These are phyloP conservation scores for Aphanomyces astaci DNA, from an alignment of 352 stramenopile genomes.

Conservation along the genomic window DNA sequence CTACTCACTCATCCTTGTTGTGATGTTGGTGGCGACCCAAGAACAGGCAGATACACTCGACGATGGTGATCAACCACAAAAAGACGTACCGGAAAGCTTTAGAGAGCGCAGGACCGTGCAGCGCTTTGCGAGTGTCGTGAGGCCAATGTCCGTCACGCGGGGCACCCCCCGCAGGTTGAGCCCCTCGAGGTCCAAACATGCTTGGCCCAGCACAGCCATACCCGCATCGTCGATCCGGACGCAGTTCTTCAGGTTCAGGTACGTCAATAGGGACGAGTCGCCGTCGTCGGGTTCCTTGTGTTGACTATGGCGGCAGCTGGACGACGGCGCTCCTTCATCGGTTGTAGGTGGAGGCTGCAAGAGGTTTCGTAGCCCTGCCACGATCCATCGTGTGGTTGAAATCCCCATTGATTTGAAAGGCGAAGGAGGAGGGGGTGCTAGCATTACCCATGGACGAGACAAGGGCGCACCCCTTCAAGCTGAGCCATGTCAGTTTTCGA, in stretches of 20 bases:
- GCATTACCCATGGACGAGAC: constrained; percentile 42
- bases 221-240: constrained; percentile 37
- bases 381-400: no score
- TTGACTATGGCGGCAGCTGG: neutral
- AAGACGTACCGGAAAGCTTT: constrained; percentile 44
- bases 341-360: neutral
- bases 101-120: constrained; percentile 36
- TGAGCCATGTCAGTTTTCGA: constrained; percentile 31
- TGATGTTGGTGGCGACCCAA: no score
- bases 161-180: constrained; percentile 49
- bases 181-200: constrained; percentile 34
- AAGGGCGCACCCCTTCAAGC: constrained; percentile 37
- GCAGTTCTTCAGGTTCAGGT: constrained; percentile 56
- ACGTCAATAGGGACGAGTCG: constrained; percentile 19
- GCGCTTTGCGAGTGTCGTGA: constrained; percentile 40
- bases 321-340: neutral
- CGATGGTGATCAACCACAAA: no score
- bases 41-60: no score
- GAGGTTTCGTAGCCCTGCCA: constrained; percentile 23
- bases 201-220: constrained; percentile 30
- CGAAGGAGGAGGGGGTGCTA: constrained; percentile 48
- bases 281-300: constrained; percentile 32
- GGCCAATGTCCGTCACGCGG: constrained; percentile 46
- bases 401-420: no score
- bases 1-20: no score